Evolutionary conservation across 176 grass and related monocot species (phyloP), one percentile per base, ranked within the genome.

Genomic region (Rhipidocladum racemiflorum): DNA sequence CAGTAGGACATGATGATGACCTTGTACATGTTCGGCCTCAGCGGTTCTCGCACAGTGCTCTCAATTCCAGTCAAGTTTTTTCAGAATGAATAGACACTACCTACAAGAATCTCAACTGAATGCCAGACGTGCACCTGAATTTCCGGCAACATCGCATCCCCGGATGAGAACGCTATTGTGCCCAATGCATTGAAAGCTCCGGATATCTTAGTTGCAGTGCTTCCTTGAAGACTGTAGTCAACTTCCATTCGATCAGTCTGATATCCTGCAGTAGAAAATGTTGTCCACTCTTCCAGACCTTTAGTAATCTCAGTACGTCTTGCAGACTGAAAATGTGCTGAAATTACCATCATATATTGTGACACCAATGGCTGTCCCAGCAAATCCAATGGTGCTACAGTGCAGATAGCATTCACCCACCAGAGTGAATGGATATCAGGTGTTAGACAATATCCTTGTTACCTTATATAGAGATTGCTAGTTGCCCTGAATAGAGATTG

Each of bases 131-230:
- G 15, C 48, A 93, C 94, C 85, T 97, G 89, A 65, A 97, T 92
- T 88, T 92, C 87, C 46, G 91, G 94, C 72, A 97, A 87, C 89
- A 97, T 97, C 7, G 94, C 91, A 24, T 97, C 94, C 51, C 94
- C 91, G 63, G 94, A 97, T 21, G 91, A 97, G 84, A 97, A 97
- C 0, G 94, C 94, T 62, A 97, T 94, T 5, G 85, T 90, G 10
- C 94, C 94, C 54, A 94, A 6, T 0, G 91, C 94, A 35, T 89
- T 91, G 57, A 94, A 94, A 71, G 85, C 87, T 84, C 76, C 87
- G 72, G 88, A 97, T 20, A 94, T 78, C 74, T 83, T 94, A 1
- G 81, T 36, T 20, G 79, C 83, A 14, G 45, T 59, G 75, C 62
- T 90, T 25, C 94, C 91, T 50, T 90, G 89, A 24, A 94, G 82